Evolutionary conservation across 108 stramenopile species (phyloP).

Genomic region (Phaeodactylum tricornutum): DNA sequence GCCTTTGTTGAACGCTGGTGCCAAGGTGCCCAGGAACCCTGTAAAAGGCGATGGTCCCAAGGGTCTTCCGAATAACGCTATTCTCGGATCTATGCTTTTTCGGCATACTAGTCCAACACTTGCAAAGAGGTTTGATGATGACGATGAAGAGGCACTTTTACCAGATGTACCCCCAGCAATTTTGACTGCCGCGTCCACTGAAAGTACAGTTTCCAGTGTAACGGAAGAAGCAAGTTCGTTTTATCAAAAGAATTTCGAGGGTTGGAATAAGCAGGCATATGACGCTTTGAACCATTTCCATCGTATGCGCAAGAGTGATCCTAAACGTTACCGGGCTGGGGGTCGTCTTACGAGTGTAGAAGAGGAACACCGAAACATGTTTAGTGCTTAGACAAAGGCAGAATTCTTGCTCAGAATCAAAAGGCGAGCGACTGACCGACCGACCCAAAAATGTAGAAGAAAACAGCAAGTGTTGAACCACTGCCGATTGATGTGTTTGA

Average conservation of each 20-base stretch:
- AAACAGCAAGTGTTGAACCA: background rate
- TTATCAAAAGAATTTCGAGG: constrained; percentile 2
- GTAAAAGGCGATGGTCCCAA: too few species aligned
- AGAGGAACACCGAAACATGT: background rate
- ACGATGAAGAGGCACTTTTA: constrained; percentile 2
- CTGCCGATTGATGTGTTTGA: background rate
- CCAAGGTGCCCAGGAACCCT: too few species aligned
- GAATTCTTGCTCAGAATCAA: background rate
- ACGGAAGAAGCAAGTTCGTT: constrained; percentile 7
- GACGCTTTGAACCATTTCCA: background rate
- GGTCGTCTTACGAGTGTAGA: background rate
- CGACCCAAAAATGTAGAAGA: background rate
- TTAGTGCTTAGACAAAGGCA: background rate
- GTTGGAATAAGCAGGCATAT: constrained; percentile 1
- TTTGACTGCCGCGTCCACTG: background rate
- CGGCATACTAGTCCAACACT: background rate
- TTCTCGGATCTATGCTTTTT: constrained; percentile 2
- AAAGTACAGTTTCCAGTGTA: background rate
- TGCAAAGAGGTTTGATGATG: background rate
- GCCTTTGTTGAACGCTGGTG: too few species aligned
- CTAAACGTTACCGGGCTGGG: background rate
- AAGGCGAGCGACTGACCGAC: background rate
- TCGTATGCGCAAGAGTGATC: background rate
- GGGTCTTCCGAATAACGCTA: background rate
- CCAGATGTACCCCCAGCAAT: constrained; percentile 1